These are phyloP conservation scores for Parastagonospora nodorum DNA, from an alignment of 2,329 filamentous ascomycete species.

Conservation along the genomic window DNA sequence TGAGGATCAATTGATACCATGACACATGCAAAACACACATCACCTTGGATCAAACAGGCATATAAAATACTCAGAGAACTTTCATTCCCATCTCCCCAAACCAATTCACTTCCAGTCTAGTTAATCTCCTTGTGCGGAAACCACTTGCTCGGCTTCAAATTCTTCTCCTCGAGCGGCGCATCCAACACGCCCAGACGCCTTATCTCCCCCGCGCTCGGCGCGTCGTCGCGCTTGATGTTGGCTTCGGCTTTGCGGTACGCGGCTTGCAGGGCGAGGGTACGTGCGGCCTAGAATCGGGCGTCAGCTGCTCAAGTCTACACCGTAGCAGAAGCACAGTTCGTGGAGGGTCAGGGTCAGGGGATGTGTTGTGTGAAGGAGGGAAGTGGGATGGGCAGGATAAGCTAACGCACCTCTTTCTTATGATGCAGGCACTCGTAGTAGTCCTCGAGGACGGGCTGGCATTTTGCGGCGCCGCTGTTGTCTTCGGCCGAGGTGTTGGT, in stretches of 20 bases:
- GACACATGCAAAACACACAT: background rate
- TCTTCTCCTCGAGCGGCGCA: slow-evolving; percentile 74
- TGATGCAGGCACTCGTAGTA: slow-evolving; percentile 99
- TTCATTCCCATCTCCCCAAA: too few relatives aligned
- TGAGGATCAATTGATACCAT: too few relatives aligned
- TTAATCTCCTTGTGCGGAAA: slow-evolving; percentile 51
- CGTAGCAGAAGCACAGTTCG: too few relatives aligned
- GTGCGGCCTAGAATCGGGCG: slow-evolving; percentile 61
- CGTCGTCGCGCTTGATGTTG: slow-evolving; percentile 76
- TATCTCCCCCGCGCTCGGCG: slow-evolving; percentile 83
- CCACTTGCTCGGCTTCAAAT: slow-evolving; percentile 51
- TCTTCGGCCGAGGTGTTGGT: slow-evolving; percentile 85
- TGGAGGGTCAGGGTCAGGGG: background rate
- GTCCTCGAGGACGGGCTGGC: slow-evolving; percentile 82
- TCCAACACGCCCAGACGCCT: slow-evolving; percentile 81
- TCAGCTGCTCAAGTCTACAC: too few relatives aligned
- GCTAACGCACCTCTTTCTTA: slow-evolving; percentile 85
- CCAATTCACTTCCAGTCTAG: slow-evolving; percentile 12
- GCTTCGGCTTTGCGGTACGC: slow-evolving; percentile 81
- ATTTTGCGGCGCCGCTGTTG: slow-evolving; percentile 83
- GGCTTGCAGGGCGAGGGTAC: slow-evolving; percentile 77
- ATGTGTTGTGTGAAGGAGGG: background rate
- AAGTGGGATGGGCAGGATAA: slow-evolving; percentile 7
- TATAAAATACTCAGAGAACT: too few relatives aligned
- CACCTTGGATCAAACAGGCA: too few relatives aligned